Percentiles rank a stretch among this genome's conserved stretches.
These are phyloP conservation scores for Vishniacozyma victoriae DNA, from an alignment of 768 basidiomycete genomes.

Conservation along the genomic window DNA sequence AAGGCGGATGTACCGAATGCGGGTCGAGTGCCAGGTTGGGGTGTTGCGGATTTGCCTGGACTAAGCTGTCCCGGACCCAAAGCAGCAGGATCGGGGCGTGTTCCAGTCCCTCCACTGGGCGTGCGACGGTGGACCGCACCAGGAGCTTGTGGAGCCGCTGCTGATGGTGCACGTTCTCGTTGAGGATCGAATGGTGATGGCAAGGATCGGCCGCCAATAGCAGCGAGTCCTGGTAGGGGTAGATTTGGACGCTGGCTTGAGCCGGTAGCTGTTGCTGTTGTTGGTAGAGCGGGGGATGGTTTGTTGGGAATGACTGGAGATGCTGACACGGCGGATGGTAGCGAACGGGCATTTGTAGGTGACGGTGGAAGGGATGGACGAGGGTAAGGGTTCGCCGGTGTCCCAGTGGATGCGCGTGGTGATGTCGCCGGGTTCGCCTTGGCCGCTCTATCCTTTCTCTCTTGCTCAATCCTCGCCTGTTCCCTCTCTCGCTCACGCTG, in stretches of 20 bases:
- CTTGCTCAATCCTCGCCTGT: background rate
- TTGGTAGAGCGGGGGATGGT: too few species aligned
- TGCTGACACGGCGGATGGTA: background rate
- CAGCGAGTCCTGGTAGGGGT: constrained; percentile 10
- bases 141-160: background rate
- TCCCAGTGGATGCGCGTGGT: background rate
- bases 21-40: too few species aligned
- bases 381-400: constrained; percentile 10
- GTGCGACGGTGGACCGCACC: constrained; percentile 11
- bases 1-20: too few species aligned
- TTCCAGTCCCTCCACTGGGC: constrained; percentile 7
- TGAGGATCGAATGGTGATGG: constrained; percentile 20
- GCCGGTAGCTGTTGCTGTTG: constrained; percentile 1
- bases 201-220: constrained; percentile 14
- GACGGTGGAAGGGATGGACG: constrained; percentile 16
- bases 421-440: constrained; percentile 2
- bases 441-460: background rate
- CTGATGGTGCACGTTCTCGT: background rate
- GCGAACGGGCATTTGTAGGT: constrained; percentile 5
- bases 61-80: background rate
- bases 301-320: too few species aligned
- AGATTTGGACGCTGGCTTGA: constrained; percentile 10
- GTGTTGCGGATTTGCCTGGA: too few species aligned
- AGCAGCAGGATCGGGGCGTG: constrained; percentile 3
- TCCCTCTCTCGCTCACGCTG: constrained; percentile 10